Conservation (phyloP, 2,329 filamentous ascomycete genomes). For the Diaporthe destruens region DNA sequence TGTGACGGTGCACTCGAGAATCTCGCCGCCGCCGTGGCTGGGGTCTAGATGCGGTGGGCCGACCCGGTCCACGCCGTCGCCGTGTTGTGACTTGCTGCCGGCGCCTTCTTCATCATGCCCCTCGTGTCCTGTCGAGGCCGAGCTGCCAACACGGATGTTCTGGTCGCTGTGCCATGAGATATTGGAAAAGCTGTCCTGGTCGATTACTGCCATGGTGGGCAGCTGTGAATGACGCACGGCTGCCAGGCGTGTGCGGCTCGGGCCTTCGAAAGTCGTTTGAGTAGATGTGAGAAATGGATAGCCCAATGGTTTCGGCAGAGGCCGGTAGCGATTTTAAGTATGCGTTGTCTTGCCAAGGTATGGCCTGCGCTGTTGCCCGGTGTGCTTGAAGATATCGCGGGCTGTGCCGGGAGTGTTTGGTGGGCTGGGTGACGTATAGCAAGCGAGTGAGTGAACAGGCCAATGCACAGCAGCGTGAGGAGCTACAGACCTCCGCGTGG, state of each 20-base stretch:
- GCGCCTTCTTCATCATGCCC: conserved; percentile 43
- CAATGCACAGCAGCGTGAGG: background rate
- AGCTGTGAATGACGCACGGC: conserved; percentile 28
- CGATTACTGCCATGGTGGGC: conserved; percentile 59
- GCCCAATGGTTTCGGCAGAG: background rate
- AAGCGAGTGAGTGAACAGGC: background rate
- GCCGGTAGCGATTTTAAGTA: conserved; percentile 7
- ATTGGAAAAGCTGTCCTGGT: conserved; percentile 82
- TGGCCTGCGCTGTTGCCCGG: background rate
- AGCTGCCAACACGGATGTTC: conserved; percentile 55
- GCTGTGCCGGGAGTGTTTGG: background rate
- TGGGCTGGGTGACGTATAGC: conserved; percentile 21
- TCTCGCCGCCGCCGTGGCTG: conserved; percentile 76
- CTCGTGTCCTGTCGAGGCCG: conserved; percentile 44
- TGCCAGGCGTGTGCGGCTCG: background rate
- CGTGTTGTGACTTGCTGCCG: conserved; percentile 49
- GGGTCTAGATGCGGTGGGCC: conserved; percentile 68
- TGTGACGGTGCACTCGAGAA: conserved; percentile 85
- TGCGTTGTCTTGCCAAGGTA: background rate
- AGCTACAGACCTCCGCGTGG: background rate
- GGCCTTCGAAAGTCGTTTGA: background rate
- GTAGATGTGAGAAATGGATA: background rate
- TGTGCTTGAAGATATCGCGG: conserved; percentile 4
- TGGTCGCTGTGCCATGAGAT: conserved; percentile 82
- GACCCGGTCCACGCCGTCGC: conserved; percentile 60